These are phyloP conservation scores for Jimgerdemannia flammicorona DNA, from an alignment of 192 early-diverging fungal genomes.

Conservation along the genomic window DNA sequence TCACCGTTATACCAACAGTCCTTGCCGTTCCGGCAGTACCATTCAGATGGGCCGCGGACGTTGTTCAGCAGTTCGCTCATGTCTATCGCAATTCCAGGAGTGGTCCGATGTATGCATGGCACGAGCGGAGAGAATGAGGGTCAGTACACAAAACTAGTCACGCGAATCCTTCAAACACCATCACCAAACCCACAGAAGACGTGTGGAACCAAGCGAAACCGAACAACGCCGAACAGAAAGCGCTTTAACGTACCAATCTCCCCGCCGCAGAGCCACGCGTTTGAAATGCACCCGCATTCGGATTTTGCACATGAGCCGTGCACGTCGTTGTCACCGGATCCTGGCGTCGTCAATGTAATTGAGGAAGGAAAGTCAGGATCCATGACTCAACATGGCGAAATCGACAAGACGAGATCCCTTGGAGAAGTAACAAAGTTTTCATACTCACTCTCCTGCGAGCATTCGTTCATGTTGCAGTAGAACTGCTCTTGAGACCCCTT, in stretches of 20 bases:
- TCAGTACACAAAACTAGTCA: too few species aligned
- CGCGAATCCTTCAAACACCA: too few species aligned
- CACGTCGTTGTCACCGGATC: constrained; percentile 17
- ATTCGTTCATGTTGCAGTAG: constrained; percentile 76
- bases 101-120: background rate
- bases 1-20: constrained; percentile 37
- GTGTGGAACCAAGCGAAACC: too few species aligned
- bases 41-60: constrained; percentile 30
- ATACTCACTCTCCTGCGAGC: constrained; percentile 35
- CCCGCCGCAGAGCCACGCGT: constrained; percentile 79
- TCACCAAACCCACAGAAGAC: too few species aligned
- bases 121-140: too few species aligned
- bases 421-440: background rate
- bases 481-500: constrained; percentile 78
- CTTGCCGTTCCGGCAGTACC: constrained; percentile 27
- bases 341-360: background rate
- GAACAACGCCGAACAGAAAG: too few species aligned
- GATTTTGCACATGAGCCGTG: constrained; percentile 58
- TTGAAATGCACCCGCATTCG: constrained; percentile 72
- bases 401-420: background rate
- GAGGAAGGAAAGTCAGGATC: too few species aligned
- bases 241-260: constrained; percentile 35
- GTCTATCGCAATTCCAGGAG: background rate
- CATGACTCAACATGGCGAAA: too few species aligned
- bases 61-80: constrained; percentile 31